Conservation (phyloP, 768 basidiomycete species). For the Agaricus subrufescens region DNA sequence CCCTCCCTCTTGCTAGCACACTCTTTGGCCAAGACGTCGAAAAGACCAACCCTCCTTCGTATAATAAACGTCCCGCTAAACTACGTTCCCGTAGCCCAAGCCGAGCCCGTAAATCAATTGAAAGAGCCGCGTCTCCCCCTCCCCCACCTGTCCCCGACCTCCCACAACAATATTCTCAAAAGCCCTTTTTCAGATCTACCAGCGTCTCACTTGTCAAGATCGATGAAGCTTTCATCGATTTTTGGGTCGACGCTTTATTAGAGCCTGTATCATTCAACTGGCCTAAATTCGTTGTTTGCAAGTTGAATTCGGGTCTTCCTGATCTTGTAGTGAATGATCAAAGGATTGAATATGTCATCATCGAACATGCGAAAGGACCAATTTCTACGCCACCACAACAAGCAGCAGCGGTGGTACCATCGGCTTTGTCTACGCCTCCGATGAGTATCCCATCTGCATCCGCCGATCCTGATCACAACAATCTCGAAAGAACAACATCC, state of each 20-base stretch:
- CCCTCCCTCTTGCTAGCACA: slow-evolving; percentile 47
- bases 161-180: slow-evolving; percentile 11
- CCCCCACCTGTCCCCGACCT: not conserved
- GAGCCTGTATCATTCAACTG: slow-evolving; percentile 62
- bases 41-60: slow-evolving; percentile 25
- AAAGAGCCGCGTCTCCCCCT: slow-evolving; percentile 7
- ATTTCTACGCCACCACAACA: slow-evolving; percentile 30
- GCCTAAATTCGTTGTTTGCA: slow-evolving; percentile 70
- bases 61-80: slow-evolving; percentile 16
- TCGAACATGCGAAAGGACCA: slow-evolving; percentile 52
- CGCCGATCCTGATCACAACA: not conserved
- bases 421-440: no score
- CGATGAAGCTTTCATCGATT: slow-evolving; percentile 81
- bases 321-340: slow-evolving; percentile 27
- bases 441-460: not conserved
- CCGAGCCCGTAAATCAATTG: slow-evolving; percentile 20
- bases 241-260: slow-evolving; percentile 71
- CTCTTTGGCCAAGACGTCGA: slow-evolving; percentile 60
- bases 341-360: slow-evolving; percentile 56
- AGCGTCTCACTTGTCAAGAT: slow-evolving; percentile 48
- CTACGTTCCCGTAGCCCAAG: slow-evolving; percentile 10
- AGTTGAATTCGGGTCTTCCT: slow-evolving; percentile 42
- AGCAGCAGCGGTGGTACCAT: slow-evolving; percentile 9
- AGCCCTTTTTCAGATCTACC: slow-evolving; percentile 33
- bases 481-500: not conserved